Conservation (phyloP, 108 stramenopile genomes). For the Epithemia pelagica region DNA sequence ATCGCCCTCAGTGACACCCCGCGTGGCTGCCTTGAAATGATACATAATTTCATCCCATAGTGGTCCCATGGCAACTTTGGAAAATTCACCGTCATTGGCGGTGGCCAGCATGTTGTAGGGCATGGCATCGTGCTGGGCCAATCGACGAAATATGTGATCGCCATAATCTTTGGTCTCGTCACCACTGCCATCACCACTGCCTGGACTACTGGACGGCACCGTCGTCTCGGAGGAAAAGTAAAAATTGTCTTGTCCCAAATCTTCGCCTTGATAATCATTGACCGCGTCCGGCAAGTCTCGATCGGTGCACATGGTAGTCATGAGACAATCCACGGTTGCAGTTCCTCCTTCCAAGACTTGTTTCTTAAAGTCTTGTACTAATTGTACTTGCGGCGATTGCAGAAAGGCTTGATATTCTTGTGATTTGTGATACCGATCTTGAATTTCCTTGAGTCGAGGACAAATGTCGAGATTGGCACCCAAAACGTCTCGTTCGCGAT, state of each 20-base stretch:
- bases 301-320: slow-evolving; percentile 85
- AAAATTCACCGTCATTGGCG: slow-evolving; percentile 39
- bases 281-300: slow-evolving; percentile 52
- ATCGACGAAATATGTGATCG: slow-evolving; percentile 32
- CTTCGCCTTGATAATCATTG: slow-evolving; percentile 52
- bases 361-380: slow-evolving; percentile 18
- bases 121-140: slow-evolving; percentile 20
- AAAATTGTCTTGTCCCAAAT: slow-evolving; percentile 1
- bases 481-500: slow-evolving; percentile 64
- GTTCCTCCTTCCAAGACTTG: slow-evolving; percentile 12
- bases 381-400: slow-evolving; percentile 25
- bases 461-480: slow-evolving; percentile 53
- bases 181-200: not conserved
- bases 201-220: slow-evolving; percentile 7
- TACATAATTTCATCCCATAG: slow-evolving; percentile 63
- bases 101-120: not conserved
- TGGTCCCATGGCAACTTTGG: slow-evolving; percentile 68
- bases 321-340: slow-evolving; percentile 71
- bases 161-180: slow-evolving; percentile 11
- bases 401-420: slow-evolving; percentile 41
- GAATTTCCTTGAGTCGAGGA: slow-evolving; percentile 46
- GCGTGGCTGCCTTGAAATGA: slow-evolving; percentile 39
- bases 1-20: slow-evolving; percentile 5
- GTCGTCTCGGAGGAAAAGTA: not conserved
- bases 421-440: slow-evolving; percentile 30